These are phyloP conservation scores for Cicer pinnatifidum DNA, from an alignment of 306 rosid species.

Conservation along the genomic window DNA sequence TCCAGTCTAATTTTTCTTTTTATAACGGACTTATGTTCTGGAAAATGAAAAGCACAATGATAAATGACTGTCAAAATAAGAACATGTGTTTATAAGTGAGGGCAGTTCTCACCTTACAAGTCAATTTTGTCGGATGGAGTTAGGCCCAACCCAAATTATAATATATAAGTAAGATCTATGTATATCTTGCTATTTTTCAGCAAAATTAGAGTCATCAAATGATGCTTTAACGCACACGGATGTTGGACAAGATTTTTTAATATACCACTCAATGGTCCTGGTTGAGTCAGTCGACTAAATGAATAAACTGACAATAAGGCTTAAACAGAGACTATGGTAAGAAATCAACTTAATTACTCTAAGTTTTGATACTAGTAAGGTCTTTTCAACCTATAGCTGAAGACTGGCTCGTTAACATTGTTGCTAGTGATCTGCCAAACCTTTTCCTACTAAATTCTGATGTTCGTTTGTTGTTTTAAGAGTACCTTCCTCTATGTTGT, in stretches of 20 bases:
- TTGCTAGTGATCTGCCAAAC: constrained; percentile 11
- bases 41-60: constrained; percentile 15
- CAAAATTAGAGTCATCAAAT: constrained; percentile 15
- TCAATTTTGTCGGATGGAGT: too few relatives aligned
- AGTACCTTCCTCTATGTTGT: background rate
- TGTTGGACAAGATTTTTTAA: background rate
- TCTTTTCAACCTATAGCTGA: constrained; percentile 18
- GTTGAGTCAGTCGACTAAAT: background rate
- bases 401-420: constrained; percentile 18
- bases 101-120: too few relatives aligned
- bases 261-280: background rate
- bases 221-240: constrained; percentile 1
- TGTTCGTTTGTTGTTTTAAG: constrained; percentile 4
- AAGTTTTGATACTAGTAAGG: background rate
- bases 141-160: too few relatives aligned
- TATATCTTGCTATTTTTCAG: background rate
- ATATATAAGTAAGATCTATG: background rate
- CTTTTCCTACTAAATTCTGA: background rate
- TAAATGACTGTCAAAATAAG: background rate
- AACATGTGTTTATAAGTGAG: too few relatives aligned
- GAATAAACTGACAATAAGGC: constrained; percentile 13
- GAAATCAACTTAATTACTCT: constrained; percentile 7
- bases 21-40: background rate
- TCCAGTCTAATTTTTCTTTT: constrained; percentile 19
- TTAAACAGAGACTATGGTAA: background rate